Percentiles rank a stretch among this genome's conserved stretches.
Evolutionary conservation across 2,329 filamentous ascomycete species (phyloP).

Genomic region (Sclerotinia spermophila): DNA sequence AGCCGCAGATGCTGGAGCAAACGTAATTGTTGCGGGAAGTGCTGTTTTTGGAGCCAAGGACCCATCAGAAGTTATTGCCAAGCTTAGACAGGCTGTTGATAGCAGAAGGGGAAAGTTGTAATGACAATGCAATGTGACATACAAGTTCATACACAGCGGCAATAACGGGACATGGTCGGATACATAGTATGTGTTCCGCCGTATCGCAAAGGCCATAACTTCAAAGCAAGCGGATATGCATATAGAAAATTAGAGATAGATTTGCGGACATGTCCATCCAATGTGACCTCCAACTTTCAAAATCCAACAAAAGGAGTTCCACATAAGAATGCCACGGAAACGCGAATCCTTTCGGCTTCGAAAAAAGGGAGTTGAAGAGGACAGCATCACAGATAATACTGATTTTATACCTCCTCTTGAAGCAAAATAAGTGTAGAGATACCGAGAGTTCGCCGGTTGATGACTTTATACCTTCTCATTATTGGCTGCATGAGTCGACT

Average conservation of each 20-base stretch:
- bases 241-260: not conserved
- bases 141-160: not conserved
- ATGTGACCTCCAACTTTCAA: not conserved
- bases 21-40: constrained; percentile 95
- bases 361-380: constrained; percentile 8
- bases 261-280: not conserved
- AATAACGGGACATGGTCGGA: not conserved
- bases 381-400: not conserved
- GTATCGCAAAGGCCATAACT: not conserved
- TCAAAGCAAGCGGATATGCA: not conserved
- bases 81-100: constrained; percentile 76
- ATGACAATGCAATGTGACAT: constrained; percentile 9
- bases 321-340: not conserved
- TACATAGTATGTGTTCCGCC: not conserved
- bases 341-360: constrained; percentile 1
- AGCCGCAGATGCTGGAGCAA: constrained; percentile 91
- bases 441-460: constrained; percentile 15
- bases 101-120: constrained; percentile 42
- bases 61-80: constrained; percentile 79
- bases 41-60: constrained; percentile 93
- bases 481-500: not conserved
- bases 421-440: not conserved
- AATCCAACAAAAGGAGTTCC: not conserved
- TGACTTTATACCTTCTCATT: not conserved
- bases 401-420: not conserved